Conservation (phyloP, 2,329 filamentous ascomycete species). For the Pseudonectria buxi region DNA sequence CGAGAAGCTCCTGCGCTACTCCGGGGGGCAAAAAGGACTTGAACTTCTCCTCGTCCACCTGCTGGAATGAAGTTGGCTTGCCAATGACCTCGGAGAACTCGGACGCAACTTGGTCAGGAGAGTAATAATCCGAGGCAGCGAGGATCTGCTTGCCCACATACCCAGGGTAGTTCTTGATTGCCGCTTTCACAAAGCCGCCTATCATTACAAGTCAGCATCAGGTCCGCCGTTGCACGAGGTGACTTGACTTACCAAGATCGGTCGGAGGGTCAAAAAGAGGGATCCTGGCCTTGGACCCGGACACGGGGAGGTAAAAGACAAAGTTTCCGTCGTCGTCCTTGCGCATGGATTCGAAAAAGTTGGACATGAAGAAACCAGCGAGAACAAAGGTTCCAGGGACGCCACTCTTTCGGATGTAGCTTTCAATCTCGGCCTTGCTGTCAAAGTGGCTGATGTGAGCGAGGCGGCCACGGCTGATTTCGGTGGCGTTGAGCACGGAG, state of each 20-base stretch:
- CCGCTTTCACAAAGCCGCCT: constrained; percentile 31
- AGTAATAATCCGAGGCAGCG: constrained; percentile 32
- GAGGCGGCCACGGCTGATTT: constrained; percentile 31
- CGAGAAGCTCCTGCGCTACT: constrained; percentile 30
- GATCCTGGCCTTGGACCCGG: constrained; percentile 25
- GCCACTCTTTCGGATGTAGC: constrained; percentile 45
- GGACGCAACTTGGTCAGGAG: constrained; percentile 24
- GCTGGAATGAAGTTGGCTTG: constrained; percentile 23
- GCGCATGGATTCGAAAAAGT: constrained; percentile 26
- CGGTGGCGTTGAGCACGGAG: constrained; percentile 33
- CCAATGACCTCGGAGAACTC: constrained; percentile 30
- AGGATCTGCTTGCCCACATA: constrained; percentile 27
- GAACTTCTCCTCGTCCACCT: constrained; percentile 29
- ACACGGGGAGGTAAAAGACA: constrained; percentile 21
- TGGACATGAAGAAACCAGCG: constrained; percentile 50
- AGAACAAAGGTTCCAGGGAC: constrained; percentile 46
- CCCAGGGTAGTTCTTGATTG: constrained; percentile 23
- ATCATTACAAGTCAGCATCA: rapidly evolving
- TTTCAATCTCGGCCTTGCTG: constrained; percentile 47
- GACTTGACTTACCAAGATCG: constrained; percentile 34
- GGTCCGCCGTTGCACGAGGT: background rate
- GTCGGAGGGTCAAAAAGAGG: constrained; percentile 31
- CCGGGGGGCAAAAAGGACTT: constrained; percentile 26
- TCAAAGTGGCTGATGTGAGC: constrained; percentile 45
- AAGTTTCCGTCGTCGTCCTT: constrained; percentile 26